Base-by-base conservation (phyloP, 345 rosid genomes). In the Euphorbia tirucalli region DNA sequence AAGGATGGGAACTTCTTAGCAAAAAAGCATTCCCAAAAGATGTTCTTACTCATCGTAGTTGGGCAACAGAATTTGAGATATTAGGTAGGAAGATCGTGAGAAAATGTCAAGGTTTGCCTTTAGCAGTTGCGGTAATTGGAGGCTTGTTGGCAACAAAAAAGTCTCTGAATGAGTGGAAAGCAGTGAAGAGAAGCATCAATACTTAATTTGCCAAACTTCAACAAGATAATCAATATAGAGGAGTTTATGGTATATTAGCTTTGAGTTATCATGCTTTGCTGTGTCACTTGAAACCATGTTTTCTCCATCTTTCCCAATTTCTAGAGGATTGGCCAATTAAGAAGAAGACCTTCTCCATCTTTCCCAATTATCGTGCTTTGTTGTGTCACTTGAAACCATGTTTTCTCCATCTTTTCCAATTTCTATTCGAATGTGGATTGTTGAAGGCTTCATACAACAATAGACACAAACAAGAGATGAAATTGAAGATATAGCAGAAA, bases 101-200 rank as follows among this genome's bases (percentile, higher is more conserved):
- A 18, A 66, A 61, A 65, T 71, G 72, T 39, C 50, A 63, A 54
- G 72, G 75, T 14, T 14, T 77, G n/a, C 80, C 80, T 11, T 32
- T 77, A 7, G 80, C 76, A 21, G 52, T 77, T 28, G 59, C 44
- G 61, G 65, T 52, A 0, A 62, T 69, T 19, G 78, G 71, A 44
- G 63, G 71, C 4, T 15, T 73, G 5, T 49, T 73, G 1, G 61
- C 75, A 3, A 48, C 31, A 6, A 74, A 70, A 24, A 31, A 39
- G 5, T 7, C 24, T 3, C 4, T 43, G 22, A n/a, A 2, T 0
- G 66, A 70, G 44, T 70, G 73, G 73, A 16, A 59, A 28, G 14
- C 13, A 16, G 73, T 70, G 0, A 10, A 44, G 6, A 11, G n/a
- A 14, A 70, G 25, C n/a, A 44, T 70, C 9, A 27, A 59, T 56